Base-by-base conservation (phyloP, 495 filamentous ascomycete genomes). In the Hypoxylon fragiforme region DNA sequence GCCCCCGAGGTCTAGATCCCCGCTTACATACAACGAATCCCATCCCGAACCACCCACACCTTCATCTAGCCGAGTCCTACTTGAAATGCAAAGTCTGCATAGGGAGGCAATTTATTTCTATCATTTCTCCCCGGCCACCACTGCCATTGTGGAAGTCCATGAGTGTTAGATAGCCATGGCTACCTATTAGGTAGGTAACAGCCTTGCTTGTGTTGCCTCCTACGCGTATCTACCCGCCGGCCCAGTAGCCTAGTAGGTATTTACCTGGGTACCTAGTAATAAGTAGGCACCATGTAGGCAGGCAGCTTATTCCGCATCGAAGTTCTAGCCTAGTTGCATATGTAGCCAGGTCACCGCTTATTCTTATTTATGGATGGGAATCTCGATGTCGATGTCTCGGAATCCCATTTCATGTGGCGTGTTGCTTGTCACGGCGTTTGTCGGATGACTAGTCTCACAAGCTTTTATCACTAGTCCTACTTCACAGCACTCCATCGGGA, bases 1-100 rank as follows among this genome's bases (percentile, higher is more conserved):
- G 34, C 8, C 13, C 15, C 35, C 38, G 24, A 57, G 38, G 52
- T 45, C 58, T 62, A 62, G 52, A 57, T 62, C 52, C 48, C 52
- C 30, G 43, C 47, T 40, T 39, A 34, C 50, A 40, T 39, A 51
- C 51, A 19, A 48, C 51, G 37, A 56, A 51, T 40, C 57, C 31
- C 22, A 42, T 15, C 3, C 42, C 15, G 28, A 35, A 15, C 48
- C 54, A 51, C 50, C 15, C 50, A 36, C 57, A 46, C 51, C n/a
- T 45, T 48, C 15, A 48, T 37, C 28, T 44, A 53, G 16, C 43
- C 44, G 48, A 53, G 49, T 57, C 38, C 52, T 37, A 49, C 47
- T 36, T 19, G 32, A 8, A n/a, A 16, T 47, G 31, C 37, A 46
- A 42, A 44, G 13, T 51, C 37, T 47, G 31, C 51, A 37, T 60